Evolutionary conservation across 225 moss, liverwort and hornwort genomes (phyloP).

Genomic region (Climacium dendroides): DNA sequence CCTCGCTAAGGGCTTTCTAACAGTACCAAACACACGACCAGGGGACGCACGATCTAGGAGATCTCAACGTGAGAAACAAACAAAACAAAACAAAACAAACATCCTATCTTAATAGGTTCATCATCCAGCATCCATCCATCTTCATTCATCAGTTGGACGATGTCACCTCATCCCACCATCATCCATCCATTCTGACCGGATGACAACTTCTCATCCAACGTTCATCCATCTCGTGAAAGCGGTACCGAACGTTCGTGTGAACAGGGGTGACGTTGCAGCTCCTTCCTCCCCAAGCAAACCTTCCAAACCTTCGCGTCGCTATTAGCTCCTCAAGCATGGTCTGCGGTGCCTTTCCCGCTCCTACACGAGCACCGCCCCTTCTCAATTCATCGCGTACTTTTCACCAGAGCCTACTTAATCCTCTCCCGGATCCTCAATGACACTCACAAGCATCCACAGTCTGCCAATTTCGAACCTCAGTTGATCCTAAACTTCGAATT

Average conservation of each 20-base stretch:
- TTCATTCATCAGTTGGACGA: background rate
- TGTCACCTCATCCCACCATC: background rate
- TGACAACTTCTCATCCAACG: background rate
- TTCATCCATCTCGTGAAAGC: background rate
- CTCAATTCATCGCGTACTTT: background rate
- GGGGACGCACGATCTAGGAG: too few relatives aligned
- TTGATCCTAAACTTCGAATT: background rate
- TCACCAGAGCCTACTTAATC: background rate
- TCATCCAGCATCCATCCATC: background rate
- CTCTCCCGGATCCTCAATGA: background rate
- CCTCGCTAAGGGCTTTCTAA: too few relatives aligned
- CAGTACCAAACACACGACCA: too few relatives aligned
- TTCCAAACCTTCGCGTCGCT: background rate
- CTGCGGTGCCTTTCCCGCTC: background rate
- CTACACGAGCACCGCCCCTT: background rate
- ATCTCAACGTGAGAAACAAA: too few relatives aligned
- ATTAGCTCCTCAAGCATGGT: background rate
- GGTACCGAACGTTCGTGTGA: background rate
- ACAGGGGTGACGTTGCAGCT: background rate
- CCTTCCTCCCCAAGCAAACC: conserved; percentile 4
- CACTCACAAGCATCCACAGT: background rate
- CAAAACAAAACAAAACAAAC: too few relatives aligned
- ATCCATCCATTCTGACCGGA: background rate
- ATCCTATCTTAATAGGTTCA: too few relatives aligned
- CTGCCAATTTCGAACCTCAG: background rate